A percentile compares a stretch with the other conserved stretches of the same genome.
Conservation (phyloP, 352 stramenopile genomes). For the Blastocystis sp. region DNA sequence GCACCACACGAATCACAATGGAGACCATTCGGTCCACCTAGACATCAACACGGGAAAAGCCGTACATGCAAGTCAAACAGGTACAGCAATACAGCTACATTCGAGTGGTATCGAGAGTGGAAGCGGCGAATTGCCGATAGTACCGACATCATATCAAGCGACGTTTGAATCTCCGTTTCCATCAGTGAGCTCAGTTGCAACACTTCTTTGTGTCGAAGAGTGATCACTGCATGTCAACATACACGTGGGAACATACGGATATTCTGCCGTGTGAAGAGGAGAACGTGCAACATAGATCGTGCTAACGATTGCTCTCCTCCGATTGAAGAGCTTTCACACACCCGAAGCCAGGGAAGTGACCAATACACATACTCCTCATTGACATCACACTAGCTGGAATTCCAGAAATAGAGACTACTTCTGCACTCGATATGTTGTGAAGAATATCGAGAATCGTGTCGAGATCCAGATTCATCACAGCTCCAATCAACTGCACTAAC, state of each 20-base stretch:
- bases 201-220: background rate
- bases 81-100: constrained; percentile 16
- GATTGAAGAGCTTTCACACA: background rate
- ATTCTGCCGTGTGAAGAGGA: background rate
- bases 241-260: background rate
- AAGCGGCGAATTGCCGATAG: constrained; percentile 17
- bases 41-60: background rate
- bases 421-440: background rate
- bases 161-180: background rate
- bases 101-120: constrained; percentile 9
- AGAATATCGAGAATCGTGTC: constrained; percentile 45
- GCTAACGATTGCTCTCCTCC: background rate
- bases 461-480: constrained; percentile 31
- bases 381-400: background rate
- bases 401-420: background rate
- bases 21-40: background rate
- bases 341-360: background rate
- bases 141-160: constrained; percentile 14
- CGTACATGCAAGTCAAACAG: constrained; percentile 37
- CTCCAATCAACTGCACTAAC: background rate
- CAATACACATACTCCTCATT: background rate
- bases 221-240: background rate
- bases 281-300: background rate
- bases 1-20: background rate
- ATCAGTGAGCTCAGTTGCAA: background rate